Percentiles rank a stretch among this genome's conserved stretches.
phyloP scores from a whole-genome alignment of 2,329 filamentous ascomycete species.

The Acephala macrosclerotiorum region DNA sequence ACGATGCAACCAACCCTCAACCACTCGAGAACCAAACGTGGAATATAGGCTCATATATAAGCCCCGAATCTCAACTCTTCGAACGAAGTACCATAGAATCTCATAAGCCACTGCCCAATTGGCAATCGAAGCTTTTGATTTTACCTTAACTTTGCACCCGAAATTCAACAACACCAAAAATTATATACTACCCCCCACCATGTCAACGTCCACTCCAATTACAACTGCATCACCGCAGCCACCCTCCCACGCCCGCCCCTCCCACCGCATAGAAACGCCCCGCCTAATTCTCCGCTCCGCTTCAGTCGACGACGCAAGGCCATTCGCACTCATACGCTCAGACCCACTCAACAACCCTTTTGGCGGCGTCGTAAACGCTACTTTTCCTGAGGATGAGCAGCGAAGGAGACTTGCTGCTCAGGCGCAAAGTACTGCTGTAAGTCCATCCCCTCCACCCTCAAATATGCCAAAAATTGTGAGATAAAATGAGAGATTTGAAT shows the following conservation, averaged over 20 bases:
- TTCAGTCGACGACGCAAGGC: slow-evolving; percentile 9
- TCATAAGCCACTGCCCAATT: too few species aligned
- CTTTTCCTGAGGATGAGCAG: background rate
- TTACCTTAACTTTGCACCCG: background rate
- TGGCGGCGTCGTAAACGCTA: slow-evolving; percentile 14
- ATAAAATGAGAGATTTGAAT: too few species aligned
- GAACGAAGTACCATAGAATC: too few species aligned
- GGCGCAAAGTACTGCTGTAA: background rate
- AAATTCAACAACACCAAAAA: background rate
- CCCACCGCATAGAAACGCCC: slow-evolving; percentile 18
- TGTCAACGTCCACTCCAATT: background rate
- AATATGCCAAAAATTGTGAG: too few species aligned
- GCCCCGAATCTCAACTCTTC: too few species aligned
- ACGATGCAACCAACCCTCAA: background rate
- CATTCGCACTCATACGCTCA: slow-evolving; percentile 18
- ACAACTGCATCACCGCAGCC: too few species aligned
- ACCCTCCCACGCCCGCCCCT: slow-evolving; percentile 18
- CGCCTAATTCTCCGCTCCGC: slow-evolving; percentile 27
- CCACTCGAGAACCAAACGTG: background rate
- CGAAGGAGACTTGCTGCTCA: background rate
- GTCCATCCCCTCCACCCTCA: too few species aligned
- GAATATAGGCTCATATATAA: background rate
- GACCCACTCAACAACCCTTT: slow-evolving; percentile 27
- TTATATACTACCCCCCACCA: background rate
- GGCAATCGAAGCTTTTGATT: too few species aligned